These are phyloP conservation scores for Ophiocytium majus DNA, from an alignment of 352 stramenopile species.

Conservation along the genomic window DNA sequence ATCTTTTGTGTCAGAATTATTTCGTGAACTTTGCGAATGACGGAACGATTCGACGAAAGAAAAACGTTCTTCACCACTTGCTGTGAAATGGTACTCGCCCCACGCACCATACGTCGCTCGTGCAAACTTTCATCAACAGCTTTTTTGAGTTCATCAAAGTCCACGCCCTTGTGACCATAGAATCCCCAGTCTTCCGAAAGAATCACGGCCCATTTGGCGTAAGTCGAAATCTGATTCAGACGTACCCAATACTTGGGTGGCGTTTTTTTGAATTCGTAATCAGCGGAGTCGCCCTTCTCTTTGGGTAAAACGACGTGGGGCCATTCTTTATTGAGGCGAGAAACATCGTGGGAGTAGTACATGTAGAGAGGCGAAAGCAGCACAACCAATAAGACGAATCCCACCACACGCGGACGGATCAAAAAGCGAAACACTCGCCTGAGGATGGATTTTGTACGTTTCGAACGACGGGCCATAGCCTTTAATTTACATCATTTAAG, in stretches of 20 bases:
- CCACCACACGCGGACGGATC: too few relatives aligned
- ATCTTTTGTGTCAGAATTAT: background rate
- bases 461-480: too few relatives aligned
- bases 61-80: conserved; percentile 10
- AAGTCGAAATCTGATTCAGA: background rate
- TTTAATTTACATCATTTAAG: too few relatives aligned
- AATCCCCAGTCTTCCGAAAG: conserved; percentile 3
- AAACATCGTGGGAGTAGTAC: too few relatives aligned
- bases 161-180: background rate
- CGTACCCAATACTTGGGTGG: background rate
- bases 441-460: too few relatives aligned
- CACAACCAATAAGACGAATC: conserved; percentile 2
- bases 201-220: background rate
- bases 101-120: background rate
- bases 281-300: conserved; percentile 4
- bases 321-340: too few relatives aligned
- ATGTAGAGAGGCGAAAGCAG: background rate
- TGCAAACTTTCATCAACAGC: background rate
- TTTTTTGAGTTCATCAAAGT: background rate
- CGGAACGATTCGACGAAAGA: background rate
- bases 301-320: background rate
- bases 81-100: background rate
- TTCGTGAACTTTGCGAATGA: background rate
- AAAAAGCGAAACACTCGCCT: too few relatives aligned
- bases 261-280: background rate